These are phyloP conservation scores for Termitomyces sp. DNA, from an alignment of 768 basidiomycete genomes.

Conservation along the genomic window DNA sequence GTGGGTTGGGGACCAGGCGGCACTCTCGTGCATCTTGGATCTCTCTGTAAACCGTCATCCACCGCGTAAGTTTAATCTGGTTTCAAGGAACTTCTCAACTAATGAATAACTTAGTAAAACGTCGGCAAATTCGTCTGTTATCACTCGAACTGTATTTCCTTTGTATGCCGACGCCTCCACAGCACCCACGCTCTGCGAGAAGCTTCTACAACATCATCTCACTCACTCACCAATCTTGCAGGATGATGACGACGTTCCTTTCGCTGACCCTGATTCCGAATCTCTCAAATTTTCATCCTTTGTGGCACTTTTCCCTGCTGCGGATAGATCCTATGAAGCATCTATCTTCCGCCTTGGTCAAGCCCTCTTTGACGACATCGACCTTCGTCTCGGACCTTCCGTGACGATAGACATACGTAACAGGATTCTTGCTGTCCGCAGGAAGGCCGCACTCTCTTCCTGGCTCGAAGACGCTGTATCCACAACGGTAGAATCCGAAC, in stretches of 20 bases:
- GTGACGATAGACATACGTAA: conserved; percentile 59
- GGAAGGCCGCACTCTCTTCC: conserved; percentile 73
- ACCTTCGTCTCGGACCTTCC: conserved; percentile 50
- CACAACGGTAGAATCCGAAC: conserved; percentile 65
- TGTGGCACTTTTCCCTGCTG: conserved; percentile 59
- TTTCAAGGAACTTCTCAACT: neutral
- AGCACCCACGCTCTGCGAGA: conserved; percentile 39
- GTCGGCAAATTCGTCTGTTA: conserved; percentile 58
- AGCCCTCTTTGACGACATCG: conserved; percentile 84
- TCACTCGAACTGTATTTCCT: conserved; percentile 47
- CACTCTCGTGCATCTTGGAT: conserved; percentile 69
- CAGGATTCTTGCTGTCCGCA: conserved; percentile 56
- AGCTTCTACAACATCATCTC: conserved; percentile 74
- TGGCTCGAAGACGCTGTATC: conserved; percentile 82
- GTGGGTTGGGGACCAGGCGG: conserved; percentile 89
- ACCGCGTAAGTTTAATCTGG: conserved; percentile 39
- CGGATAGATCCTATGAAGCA: conserved; percentile 71
- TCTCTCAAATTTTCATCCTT: conserved; percentile 78
- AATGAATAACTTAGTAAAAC: conserved; percentile 31
- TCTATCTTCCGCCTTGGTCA: conserved; percentile 83
- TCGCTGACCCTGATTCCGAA: conserved; percentile 53
- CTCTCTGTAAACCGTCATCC: conserved; percentile 54
- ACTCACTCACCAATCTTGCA: conserved; percentile 63
- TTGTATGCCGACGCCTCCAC: conserved; percentile 29
- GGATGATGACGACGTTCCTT: conserved; percentile 68